phyloP scores from a whole-genome alignment of 176 grass and related monocot genomes.

The Ananas comosus region DNA sequence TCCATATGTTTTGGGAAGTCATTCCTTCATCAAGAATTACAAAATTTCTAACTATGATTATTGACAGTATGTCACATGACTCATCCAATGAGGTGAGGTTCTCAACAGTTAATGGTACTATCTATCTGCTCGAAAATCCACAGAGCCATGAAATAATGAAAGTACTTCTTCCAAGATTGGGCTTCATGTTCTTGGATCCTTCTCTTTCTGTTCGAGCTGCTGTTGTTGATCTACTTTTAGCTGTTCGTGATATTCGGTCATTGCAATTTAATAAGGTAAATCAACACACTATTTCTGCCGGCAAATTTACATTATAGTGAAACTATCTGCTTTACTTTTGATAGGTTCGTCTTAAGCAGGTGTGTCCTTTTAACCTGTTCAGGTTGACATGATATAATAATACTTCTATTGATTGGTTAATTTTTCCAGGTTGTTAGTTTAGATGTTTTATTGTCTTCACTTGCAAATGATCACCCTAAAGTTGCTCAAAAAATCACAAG shows the following conservation, averaged over 20 bases:
- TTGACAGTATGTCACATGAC: conserved; percentile 82
- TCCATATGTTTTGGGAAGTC: conserved; percentile 93
- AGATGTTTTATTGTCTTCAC: conserved; percentile 51
- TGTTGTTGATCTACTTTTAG: conserved; percentile 73
- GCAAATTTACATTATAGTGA: neutral
- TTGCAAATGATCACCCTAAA: conserved; percentile 74
- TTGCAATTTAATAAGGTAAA: conserved; percentile 85
- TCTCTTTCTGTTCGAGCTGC: conserved; percentile 59
- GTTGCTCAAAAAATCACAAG: conserved; percentile 88
- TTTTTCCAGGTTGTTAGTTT: conserved; percentile 56
- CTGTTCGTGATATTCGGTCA: conserved; percentile 57
- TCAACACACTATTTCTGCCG: neutral
- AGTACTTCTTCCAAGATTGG: conserved; percentile 72
- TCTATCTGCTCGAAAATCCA: conserved; percentile 89
- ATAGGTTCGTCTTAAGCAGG: too few species aligned
- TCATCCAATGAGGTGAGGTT: conserved; percentile 66
- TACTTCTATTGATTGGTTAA: conserved; percentile 9
- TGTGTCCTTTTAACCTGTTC: too few species aligned
- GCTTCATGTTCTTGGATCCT: conserved; percentile 57
- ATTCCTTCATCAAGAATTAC: conserved; percentile 63
- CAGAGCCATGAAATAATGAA: conserved; percentile 87
- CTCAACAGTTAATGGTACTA: conserved; percentile 68
- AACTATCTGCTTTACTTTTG: too few species aligned
- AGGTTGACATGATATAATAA: neutral
- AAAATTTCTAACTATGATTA: conserved; percentile 69